These are phyloP conservation scores for Cercospora berteroae DNA, from an alignment of 2,329 filamentous ascomycete genomes.

Conservation along the genomic window DNA sequence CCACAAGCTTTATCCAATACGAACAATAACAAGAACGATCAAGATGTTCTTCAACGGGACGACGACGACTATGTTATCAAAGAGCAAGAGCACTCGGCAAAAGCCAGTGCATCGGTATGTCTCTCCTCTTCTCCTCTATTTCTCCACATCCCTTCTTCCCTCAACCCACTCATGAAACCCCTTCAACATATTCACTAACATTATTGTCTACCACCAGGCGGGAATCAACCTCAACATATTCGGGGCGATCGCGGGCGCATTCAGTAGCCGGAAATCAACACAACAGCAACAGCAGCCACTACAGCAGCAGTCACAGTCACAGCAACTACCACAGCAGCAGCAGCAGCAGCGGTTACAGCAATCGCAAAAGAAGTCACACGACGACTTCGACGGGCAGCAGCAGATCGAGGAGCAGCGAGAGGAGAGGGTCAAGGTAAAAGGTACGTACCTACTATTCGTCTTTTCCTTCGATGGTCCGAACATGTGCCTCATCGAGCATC, in stretches of 20 bases:
- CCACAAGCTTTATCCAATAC: not conserved
- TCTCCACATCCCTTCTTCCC: not conserved
- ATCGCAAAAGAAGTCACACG: not conserved
- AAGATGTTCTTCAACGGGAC: conserved; percentile 19
- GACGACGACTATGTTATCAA: conserved; percentile 26
- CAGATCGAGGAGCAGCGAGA: conserved; percentile 36
- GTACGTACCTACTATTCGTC: too few species aligned
- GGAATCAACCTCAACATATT: conserved; percentile 42
- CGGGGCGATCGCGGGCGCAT: conserved; percentile 37
- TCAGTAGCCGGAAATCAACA: conserved; percentile 36
- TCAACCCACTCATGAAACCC: not conserved
- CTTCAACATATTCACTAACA: too few species aligned
- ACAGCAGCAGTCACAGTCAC: not conserved
- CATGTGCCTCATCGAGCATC: too few species aligned
- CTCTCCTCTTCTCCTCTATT: not conserved
- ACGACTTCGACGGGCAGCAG: conserved; percentile 1
- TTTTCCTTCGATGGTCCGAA: too few species aligned
- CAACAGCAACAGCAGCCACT: conserved; percentile 30
- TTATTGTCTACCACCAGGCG: conserved; percentile 26
- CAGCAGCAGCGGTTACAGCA: not conserved
- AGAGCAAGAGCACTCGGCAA: conserved; percentile 35
- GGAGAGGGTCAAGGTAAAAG: conserved; percentile 32
- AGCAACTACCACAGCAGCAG: not conserved
- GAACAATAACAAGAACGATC: not conserved
- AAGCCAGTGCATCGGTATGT: conserved; percentile 37